These are phyloP conservation scores for Ophiosphaerella korrae DNA, from an alignment of 2,329 filamentous ascomycete genomes.

Conservation along the genomic window DNA sequence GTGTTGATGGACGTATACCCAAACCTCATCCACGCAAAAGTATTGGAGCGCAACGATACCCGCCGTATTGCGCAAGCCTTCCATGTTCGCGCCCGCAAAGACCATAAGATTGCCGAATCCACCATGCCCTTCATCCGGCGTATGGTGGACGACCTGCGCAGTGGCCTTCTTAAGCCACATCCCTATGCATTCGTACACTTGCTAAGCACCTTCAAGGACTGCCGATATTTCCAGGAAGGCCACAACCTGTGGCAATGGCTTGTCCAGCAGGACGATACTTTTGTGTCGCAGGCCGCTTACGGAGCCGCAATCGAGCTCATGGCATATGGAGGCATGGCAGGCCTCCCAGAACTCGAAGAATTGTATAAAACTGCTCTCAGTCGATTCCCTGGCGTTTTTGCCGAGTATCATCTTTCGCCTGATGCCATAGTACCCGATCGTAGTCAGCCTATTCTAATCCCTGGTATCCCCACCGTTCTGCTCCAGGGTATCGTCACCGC, in stretches of 20 bases:
- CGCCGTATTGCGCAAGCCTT: slow-evolving; percentile 44
- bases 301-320: slow-evolving; percentile 57
- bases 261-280: slow-evolving; percentile 47
- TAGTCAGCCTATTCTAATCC: slow-evolving; percentile 34
- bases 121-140: slow-evolving; percentile 41
- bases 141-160: slow-evolving; percentile 49
- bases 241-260: slow-evolving; percentile 57
- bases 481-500: slow-evolving; percentile 57
- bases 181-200: slow-evolving; percentile 52
- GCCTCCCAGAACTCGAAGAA: slow-evolving; percentile 51
- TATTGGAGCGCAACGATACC: slow-evolving; percentile 28
- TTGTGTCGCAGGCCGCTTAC: slow-evolving; percentile 52
- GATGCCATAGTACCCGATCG: slow-evolving; percentile 54
- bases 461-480: slow-evolving; percentile 49
- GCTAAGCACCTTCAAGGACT: slow-evolving; percentile 54
- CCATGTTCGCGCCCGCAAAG: slow-evolving; percentile 41
- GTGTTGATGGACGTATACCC: slow-evolving; percentile 37
- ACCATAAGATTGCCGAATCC: slow-evolving; percentile 5
- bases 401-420: slow-evolving; percentile 54
- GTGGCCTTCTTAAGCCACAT: slow-evolving; percentile 43
- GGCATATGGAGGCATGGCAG: slow-evolving; percentile 47
- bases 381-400: slow-evolving; percentile 54
- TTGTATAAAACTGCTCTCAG: slow-evolving; percentile 53
- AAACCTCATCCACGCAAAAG: slow-evolving; percentile 13
- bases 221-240: slow-evolving; percentile 46